A percentile compares a stretch with the other conserved stretches of the same genome.
Evolutionary conservation across 2,329 filamentous ascomycete genomes (phyloP).

Genomic region (Botrytis cinerea): DNA sequence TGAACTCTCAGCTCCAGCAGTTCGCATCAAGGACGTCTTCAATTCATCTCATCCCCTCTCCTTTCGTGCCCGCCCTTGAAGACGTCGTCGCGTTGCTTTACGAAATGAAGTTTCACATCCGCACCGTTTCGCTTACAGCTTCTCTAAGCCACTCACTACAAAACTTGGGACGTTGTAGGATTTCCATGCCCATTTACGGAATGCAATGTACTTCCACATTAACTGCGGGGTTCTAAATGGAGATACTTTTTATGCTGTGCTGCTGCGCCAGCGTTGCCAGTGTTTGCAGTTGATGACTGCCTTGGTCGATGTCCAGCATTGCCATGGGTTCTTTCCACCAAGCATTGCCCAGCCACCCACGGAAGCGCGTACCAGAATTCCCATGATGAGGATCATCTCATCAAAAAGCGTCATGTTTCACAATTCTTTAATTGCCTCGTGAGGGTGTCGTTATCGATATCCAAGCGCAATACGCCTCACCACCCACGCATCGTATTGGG

Average conservation of each 20-base stretch:
- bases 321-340: neutral
- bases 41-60: neutral
- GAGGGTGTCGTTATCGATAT: conserved; percentile 5
- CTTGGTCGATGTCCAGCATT: neutral
- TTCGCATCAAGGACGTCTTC: neutral
- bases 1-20: neutral
- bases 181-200: neutral
- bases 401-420: neutral
- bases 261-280: neutral
- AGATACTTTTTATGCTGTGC: neutral
- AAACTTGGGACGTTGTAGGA: neutral
- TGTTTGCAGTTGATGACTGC: neutral
- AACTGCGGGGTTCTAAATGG: neutral
- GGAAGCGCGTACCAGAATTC: conserved; percentile 7
- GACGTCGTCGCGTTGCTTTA: neutral
- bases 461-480: neutral
- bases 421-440: neutral
- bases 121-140: neutral
- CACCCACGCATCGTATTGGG: neutral
- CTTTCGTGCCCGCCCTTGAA: neutral
- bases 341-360: neutral
- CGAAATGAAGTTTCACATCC: neutral
- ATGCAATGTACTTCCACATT: neutral
- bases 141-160: neutral
- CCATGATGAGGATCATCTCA: conserved; percentile 1